These are phyloP conservation scores for Starmerella lactis-condensi DNA, from an alignment of 805 yeast species.

Conservation along the genomic window DNA sequence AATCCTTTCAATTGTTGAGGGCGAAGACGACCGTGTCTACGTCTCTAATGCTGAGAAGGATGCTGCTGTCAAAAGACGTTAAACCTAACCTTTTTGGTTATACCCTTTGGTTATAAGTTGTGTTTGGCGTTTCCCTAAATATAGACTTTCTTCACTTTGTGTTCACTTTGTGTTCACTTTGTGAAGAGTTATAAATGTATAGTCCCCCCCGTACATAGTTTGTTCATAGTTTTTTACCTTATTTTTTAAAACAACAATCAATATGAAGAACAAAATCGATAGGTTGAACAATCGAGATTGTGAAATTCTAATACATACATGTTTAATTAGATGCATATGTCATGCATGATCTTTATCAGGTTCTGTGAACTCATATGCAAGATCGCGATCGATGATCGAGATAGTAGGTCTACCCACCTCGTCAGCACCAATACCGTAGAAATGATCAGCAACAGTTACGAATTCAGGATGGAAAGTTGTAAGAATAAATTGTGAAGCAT, in stretches of 20 bases:
- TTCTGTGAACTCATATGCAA: conserved; percentile 75
- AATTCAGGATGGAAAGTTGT: conserved; percentile 92
- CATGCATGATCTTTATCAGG: too few species aligned
- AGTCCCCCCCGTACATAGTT: too few species aligned
- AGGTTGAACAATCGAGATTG: too few species aligned
- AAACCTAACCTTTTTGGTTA: neutral
- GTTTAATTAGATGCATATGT: too few species aligned
- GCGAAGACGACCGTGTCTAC: conserved; percentile 58
- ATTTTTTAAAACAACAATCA: too few species aligned
- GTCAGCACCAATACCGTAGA: conserved; percentile 79
- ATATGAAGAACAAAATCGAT: too few species aligned
- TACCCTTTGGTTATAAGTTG: neutral
- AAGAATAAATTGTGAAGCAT: conserved; percentile 60
- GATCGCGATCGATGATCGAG: conserved; percentile 47
- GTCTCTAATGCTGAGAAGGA: conserved; percentile 18
- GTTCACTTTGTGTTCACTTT: too few species aligned
- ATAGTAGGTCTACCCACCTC: too few species aligned
- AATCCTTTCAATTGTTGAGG: conserved; percentile 66
- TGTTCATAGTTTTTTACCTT: too few species aligned
- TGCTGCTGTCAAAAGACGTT: conserved; percentile 3
- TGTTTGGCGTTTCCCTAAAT: neutral
- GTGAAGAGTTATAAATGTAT: too few species aligned
- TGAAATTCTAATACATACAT: too few species aligned
- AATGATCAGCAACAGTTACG: conserved; percentile 68
- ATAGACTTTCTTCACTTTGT: neutral